A percentile compares a stretch with the other conserved stretches of the same genome.
These are phyloP conservation scores for Castanospermum australe DNA, from an alignment of 306 rosid species.

Conservation along the genomic window DNA sequence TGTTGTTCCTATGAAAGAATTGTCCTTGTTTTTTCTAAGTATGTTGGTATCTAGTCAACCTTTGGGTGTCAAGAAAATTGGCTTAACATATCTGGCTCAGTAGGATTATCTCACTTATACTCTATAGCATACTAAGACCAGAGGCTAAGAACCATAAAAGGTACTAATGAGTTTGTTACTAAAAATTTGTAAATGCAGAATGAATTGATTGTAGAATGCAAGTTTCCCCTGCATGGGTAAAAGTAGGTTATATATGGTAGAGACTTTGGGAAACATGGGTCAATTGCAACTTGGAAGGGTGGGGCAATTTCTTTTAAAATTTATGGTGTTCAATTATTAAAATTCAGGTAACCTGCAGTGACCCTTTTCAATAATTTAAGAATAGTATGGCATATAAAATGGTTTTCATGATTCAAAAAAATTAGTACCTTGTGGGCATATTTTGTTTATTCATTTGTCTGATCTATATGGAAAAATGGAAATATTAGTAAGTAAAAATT, in stretches of 20 bases:
- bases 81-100: constrained; percentile 8
- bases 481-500: not conserved
- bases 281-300: constrained; percentile 20
- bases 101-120: constrained; percentile 3
- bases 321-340: constrained; percentile 15
- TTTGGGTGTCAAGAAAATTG: constrained; percentile 2
- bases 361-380: constrained; percentile 6
- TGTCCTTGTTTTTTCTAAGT: not conserved
- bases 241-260: constrained; percentile 12
- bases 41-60: constrained; percentile 14
- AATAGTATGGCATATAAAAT: constrained; percentile 8
- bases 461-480: not conserved
- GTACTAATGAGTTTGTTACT: not conserved
- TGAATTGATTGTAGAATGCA: constrained; percentile 5
- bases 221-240: not conserved
- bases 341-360: not conserved
- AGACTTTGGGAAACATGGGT: not conserved
- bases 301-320: not conserved
- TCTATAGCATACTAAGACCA: not conserved
- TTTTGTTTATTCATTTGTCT: not conserved
- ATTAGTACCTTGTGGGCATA: constrained; percentile 1
- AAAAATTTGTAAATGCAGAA: not conserved
- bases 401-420: constrained; percentile 15
- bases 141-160: not conserved
- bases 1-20: constrained; percentile 36